Evolutionary conservation across 169 alveolate genomes (phyloP), one percentile per base, ranked within the genome.

Genomic region (Toxoplasma gondii): DNA sequence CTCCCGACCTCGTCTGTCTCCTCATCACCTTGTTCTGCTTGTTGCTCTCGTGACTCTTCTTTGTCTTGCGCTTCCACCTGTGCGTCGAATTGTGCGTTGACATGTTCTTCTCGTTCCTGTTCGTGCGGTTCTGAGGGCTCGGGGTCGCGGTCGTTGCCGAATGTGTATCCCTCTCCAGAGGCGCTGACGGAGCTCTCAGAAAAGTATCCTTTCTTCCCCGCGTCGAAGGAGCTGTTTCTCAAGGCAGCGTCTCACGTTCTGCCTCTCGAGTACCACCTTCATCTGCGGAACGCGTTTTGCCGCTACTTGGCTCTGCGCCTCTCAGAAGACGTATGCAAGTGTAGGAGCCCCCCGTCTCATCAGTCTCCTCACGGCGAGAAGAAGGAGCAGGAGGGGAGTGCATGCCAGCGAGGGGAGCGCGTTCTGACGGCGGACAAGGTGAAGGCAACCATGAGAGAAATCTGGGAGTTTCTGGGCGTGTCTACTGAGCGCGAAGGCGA

Each of bases 251-350:
- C 90, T 41, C 90, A 82, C 41, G 69, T 82, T 22, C 67, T 82
- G 43, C 90, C 90, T 7, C 19, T 82, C 41, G 90, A 82, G 90
- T 82, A 31, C 69, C 90, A 82, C 24, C 67, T 82, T 4, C 90
- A 82, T 17, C 58, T 41, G 53, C 53, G 90, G 12, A 67, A 82
- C 90, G 90, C 90, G 17, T 82, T 82, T 67, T 82, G 90, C 67
- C 17, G 64, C 27, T 9, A 10, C 9, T 67, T 82, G 45, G 1
- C 39, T 12, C 74, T 16, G 4, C 74, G 74, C 22, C 74, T 64
- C 9, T 4, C 74, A 4, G 74, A 16, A 27, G 34, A 12, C n/a
- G 9, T 4, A 4, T 1, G n/a, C 34, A 53, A 53, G 19, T 19
- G 67, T 19, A 9, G 27, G 67, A 53, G n/a, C n/a, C 67, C 27